These are phyloP conservation scores for Zymoseptoria pseudotritici DNA, from an alignment of 2,329 filamentous ascomycete genomes.

Conservation along the genomic window DNA sequence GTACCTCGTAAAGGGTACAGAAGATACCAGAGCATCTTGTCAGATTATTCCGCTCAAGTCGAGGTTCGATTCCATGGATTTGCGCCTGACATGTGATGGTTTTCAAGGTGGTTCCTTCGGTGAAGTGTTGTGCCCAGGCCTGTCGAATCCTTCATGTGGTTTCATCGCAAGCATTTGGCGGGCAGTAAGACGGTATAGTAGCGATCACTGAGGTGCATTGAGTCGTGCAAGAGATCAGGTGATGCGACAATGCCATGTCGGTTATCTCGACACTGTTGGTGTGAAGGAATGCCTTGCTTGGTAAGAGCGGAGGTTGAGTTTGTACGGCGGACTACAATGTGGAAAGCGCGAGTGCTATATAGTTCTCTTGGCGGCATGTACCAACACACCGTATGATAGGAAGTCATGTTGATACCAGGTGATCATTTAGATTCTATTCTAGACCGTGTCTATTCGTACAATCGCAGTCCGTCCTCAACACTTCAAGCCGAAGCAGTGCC, in stretches of 20 bases:
- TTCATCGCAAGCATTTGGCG: background rate
- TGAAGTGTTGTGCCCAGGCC: background rate
- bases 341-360: background rate
- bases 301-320: background rate
- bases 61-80: background rate
- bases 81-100: background rate
- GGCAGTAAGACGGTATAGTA: background rate
- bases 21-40: slow-evolving; percentile 40
- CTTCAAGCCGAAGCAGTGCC: slow-evolving; percentile 17
- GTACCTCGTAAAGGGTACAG: slow-evolving; percentile 72
- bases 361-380: background rate
- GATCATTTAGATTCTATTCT: background rate
- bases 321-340: background rate
- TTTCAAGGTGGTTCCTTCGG: background rate
- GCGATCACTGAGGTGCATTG: background rate
- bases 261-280: background rate
- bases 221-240: background rate
- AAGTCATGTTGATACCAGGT: background rate
- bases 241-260: background rate
- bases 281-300: background rate
- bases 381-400: background rate
- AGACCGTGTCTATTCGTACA: background rate
- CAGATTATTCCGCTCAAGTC: background rate
- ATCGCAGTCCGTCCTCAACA: background rate
- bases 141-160: too few relatives aligned